A percentile compares a stretch with the other conserved stretches of the same genome.
These are phyloP conservation scores for Recurvomyces mirabilis DNA, from an alignment of 495 filamentous ascomycete species.

Conservation along the genomic window DNA sequence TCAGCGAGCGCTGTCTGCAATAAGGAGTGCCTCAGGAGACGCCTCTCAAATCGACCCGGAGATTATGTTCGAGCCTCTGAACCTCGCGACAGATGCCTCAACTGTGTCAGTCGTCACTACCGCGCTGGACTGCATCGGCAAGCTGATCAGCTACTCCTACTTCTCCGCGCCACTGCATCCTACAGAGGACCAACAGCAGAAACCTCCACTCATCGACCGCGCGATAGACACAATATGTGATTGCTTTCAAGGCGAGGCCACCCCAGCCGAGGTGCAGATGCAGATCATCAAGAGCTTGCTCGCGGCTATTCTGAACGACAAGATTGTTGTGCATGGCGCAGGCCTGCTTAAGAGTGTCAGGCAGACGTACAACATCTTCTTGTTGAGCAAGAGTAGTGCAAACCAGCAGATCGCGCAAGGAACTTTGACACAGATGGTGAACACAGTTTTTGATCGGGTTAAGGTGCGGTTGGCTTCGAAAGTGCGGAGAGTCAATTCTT, in stretches of 20 bases:
- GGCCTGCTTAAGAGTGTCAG: slow-evolving; percentile 96
- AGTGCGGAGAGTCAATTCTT: slow-evolving; percentile 51
- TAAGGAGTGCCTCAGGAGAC: slow-evolving; percentile 58
- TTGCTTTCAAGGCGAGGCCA: slow-evolving; percentile 94
- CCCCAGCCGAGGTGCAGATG: slow-evolving; percentile 77
- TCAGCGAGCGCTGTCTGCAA: slow-evolving; percentile 67
- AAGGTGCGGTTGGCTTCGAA: slow-evolving; percentile 79
- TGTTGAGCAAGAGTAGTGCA: slow-evolving; percentile 76
- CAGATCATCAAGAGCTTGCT: slow-evolving; percentile 97
- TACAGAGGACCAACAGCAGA: slow-evolving; percentile 24
- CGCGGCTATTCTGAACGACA: slow-evolving; percentile 92
- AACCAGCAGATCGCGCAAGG: slow-evolving; percentile 97
- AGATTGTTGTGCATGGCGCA: slow-evolving; percentile 94
- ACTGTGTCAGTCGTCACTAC: slow-evolving; percentile 77
- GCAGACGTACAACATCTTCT: slow-evolving; percentile 96
- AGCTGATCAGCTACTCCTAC: slow-evolving; percentile 96
- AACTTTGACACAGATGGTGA: slow-evolving; percentile 95
- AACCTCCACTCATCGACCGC: slow-evolving; percentile 73
- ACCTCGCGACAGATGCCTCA: slow-evolving; percentile 71
- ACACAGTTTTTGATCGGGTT: slow-evolving; percentile 92
- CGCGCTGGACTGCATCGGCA: slow-evolving; percentile 94
- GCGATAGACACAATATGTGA: slow-evolving; percentile 99
- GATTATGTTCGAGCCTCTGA: slow-evolving; percentile 79
- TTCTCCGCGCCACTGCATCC: slow-evolving; percentile 62
- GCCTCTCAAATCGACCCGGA: slow-evolving; percentile 66